phyloP scores from a whole-genome alignment of 2,329 filamentous ascomycete species.

The Aspergillus sp. region DNA sequence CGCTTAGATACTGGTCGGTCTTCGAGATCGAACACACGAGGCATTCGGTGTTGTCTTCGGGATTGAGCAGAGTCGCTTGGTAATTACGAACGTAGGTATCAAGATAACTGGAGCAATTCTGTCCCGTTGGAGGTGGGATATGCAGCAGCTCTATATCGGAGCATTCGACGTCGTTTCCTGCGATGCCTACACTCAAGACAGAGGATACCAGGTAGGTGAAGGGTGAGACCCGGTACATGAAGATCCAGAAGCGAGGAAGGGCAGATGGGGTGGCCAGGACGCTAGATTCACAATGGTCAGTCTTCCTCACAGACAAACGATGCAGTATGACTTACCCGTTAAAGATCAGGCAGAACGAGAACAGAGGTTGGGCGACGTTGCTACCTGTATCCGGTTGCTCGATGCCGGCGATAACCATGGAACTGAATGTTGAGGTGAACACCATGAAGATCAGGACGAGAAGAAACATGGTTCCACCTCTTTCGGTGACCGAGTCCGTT shows the following conservation, averaged over 20 bases:
- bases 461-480: constrained; percentile 65
- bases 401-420: constrained; percentile 70
- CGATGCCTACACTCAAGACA: constrained; percentile 39
- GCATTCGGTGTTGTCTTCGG: constrained; percentile 59
- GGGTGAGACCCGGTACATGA: constrained; percentile 70
- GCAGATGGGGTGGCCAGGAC: constrained; percentile 61
- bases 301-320: not conserved
- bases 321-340: constrained; percentile 37
- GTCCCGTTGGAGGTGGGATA: constrained; percentile 55
- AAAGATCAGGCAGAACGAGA: constrained; percentile 61
- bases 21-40: constrained; percentile 46
- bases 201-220: constrained; percentile 62
- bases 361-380: constrained; percentile 60
- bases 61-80: constrained; percentile 65
- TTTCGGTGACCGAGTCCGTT: constrained; percentile 42
- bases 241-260: constrained; percentile 73
- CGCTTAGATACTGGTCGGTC: constrained; percentile 56
- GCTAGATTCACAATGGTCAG: constrained; percentile 32
- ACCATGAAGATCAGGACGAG: constrained; percentile 67
- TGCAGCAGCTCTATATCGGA: constrained; percentile 37
- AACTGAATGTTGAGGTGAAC: constrained; percentile 69
- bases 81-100: constrained; percentile 54
- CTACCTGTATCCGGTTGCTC: constrained; percentile 67
- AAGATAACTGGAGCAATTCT: constrained; percentile 67
- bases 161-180: constrained; percentile 33